phyloP scores from a whole-genome alignment of 306 rosid species.

The Vachellia collinsii region DNA sequence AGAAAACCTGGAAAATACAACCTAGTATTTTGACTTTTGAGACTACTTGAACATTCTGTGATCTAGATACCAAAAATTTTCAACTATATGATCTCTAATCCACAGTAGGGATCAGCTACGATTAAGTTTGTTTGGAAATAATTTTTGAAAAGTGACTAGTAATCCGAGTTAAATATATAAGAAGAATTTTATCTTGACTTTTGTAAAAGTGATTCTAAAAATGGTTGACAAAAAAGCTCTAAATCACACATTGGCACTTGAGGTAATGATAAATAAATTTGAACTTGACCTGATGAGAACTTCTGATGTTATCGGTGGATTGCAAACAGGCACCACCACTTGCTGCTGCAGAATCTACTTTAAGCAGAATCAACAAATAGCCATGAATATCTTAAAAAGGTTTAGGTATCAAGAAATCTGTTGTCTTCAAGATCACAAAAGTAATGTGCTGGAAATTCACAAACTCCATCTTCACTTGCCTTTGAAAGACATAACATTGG shows the following conservation, averaged over 20 bases:
- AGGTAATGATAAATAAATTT: slow-evolving; percentile 23
- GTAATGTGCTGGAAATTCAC: slow-evolving; percentile 15
- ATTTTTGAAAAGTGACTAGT: no score
- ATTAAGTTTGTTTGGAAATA: no score
- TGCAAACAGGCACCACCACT: slow-evolving; percentile 38
- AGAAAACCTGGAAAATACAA: slow-evolving; percentile 10
- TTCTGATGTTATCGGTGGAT: slow-evolving; percentile 32
- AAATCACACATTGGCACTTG: neutral
- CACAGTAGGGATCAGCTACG: slow-evolving; percentile 25
- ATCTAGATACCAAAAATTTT: slow-evolving; percentile 18
- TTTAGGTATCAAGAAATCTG: neutral
- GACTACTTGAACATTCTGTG: slow-evolving; percentile 26
- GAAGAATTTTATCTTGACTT: no score
- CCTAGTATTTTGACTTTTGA: slow-evolving; percentile 9
- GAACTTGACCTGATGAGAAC: slow-evolving; percentile 57
- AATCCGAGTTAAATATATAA: no score
- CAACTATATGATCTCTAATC: neutral
- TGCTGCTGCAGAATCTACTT: slow-evolving; percentile 50
- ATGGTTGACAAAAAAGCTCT: no score
- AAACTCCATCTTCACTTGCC: slow-evolving; percentile 49
- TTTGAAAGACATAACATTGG: slow-evolving; percentile 34
- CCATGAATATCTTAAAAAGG: slow-evolving; percentile 17
- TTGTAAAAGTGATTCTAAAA: no score
- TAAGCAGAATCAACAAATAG: slow-evolving; percentile 27
- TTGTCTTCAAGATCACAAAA: slow-evolving; percentile 8